These are phyloP conservation scores for Alternaria atra DNA, from an alignment of 2,329 filamentous ascomycete genomes.

Conservation along the genomic window DNA sequence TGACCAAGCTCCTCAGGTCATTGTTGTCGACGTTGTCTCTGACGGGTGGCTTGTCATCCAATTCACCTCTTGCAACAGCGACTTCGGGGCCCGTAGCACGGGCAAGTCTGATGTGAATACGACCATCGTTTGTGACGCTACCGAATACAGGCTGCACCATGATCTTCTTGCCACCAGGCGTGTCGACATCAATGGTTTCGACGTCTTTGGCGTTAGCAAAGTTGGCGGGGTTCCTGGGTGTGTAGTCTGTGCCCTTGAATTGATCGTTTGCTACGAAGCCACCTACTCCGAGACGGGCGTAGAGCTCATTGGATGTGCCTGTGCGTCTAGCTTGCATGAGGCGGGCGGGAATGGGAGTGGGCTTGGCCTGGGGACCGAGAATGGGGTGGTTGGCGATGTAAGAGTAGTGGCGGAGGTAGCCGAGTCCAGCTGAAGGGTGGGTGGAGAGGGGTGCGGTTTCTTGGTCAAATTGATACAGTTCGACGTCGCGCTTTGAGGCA, in stretches of 20 bases:
- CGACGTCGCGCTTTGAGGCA: constrained; percentile 41
- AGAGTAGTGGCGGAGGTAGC: constrained; percentile 66
- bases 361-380: constrained; percentile 65
- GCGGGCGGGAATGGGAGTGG: constrained; percentile 65
- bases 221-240: constrained; percentile 32
- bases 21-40: constrained; percentile 16
- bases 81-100: constrained; percentile 34
- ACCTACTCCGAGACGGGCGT: constrained; percentile 55
- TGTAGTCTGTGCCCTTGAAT: constrained; percentile 41
- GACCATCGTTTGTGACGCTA: constrained; percentile 41
- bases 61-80: constrained; percentile 32
- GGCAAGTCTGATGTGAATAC: constrained; percentile 40
- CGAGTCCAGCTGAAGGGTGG: constrained; percentile 71
- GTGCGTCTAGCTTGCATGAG: constrained; percentile 57
- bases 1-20: constrained; percentile 18
- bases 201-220: constrained; percentile 26
- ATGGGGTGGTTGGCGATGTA: constrained; percentile 67
- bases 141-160: constrained; percentile 59
- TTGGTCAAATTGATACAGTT: constrained; percentile 38
- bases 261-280: constrained; percentile 55
- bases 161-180: constrained; percentile 62
- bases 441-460: constrained; percentile 62
- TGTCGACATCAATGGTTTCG: constrained; percentile 53
- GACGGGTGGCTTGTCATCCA: constrained; percentile 38
- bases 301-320: constrained; percentile 22